Evolutionary conservation across 2,329 filamentous ascomycete species (phyloP), one percentile per base, ranked within the genome.

Genomic region (Helminthosporium solani): DNA sequence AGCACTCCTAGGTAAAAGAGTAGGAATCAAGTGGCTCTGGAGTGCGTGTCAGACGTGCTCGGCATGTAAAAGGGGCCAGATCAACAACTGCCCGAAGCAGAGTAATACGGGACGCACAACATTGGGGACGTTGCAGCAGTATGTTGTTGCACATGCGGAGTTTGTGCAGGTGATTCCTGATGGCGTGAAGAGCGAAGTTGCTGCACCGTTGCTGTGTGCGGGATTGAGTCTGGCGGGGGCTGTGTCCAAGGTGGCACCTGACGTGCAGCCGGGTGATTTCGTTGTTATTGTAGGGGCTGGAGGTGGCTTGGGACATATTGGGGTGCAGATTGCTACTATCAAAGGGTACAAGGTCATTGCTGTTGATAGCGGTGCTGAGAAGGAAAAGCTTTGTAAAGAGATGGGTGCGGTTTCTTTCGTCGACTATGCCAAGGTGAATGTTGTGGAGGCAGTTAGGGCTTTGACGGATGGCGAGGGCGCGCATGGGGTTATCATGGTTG

Each of bases 241-340:
- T 2, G 88, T 92, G 46, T 94, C 92, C 76, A 92, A 90, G 75
- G 86, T 86, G 12, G 86, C 90, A 69, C 89, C 88, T 0, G 84
- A 83, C 37, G 83, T 81, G 21, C 75, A 79, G 38, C 81, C 88
- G 1, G 89, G 89, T 16, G 83, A 94, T 67, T 85, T 77, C 18
- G 83, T 95, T 12, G 90, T 87, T 52, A 86, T 95, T 56, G 87
- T 94, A 44, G 90, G 90, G 60, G 90, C 89, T 19, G 89, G 88
- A 48, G 89, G 90, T 65, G 88, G 88, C 52, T 78, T 95, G 43
- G 89, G 89, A 21, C 84, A 81, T 44, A 77, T 94, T 56, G 89
- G 88, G 15, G 78, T 88, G 56, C 90, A 96, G 73, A 95, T 95
- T 72, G 66, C 67, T 12, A 87, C 85, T 68, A 90, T 90, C 45